A percentile compares a stretch with the other conserved stretches of the same genome.
These are phyloP conservation scores for Ustulina deusta DNA, from an alignment of 2,329 filamentous ascomycete species.

Conservation along the genomic window DNA sequence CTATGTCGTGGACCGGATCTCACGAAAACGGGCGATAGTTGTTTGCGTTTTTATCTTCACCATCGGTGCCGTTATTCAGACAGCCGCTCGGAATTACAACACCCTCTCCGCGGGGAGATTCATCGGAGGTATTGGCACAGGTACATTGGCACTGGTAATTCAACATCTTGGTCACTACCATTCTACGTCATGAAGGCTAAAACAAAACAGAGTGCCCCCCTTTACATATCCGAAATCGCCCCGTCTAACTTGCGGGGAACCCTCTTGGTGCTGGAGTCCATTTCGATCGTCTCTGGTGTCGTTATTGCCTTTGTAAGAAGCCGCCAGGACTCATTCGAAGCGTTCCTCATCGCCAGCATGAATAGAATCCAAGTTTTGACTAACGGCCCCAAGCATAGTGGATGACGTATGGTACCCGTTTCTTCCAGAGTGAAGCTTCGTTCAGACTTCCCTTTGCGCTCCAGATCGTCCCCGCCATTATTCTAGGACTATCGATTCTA, in stretches of 20 bases:
- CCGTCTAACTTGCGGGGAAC: conserved; percentile 40
- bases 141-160: conserved; percentile 52
- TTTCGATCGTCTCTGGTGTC: conserved; percentile 49
- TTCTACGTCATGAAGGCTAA: background rate
- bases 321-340: background rate
- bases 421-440: conserved; percentile 52
- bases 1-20: background rate
- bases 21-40: background rate
- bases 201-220: conserved; percentile 22
- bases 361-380: background rate
- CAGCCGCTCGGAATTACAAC: background rate
- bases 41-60: background rate
- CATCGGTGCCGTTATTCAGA: conserved; percentile 3
- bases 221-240: conserved; percentile 46
- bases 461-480: conserved; percentile 46
- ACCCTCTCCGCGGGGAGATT: conserved; percentile 56
- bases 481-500: conserved; percentile 49
- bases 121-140: conserved; percentile 65
- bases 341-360: background rate
- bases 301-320: conserved; percentile 40
- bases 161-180: background rate
- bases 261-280: conserved; percentile 39
- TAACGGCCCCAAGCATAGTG: background rate
- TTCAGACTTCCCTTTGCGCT: conserved; percentile 50
- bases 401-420: conserved; percentile 50